Evolutionary conservation across 2,329 filamentous ascomycete species (phyloP).

Genomic region (Harringtonia lauricola): DNA sequence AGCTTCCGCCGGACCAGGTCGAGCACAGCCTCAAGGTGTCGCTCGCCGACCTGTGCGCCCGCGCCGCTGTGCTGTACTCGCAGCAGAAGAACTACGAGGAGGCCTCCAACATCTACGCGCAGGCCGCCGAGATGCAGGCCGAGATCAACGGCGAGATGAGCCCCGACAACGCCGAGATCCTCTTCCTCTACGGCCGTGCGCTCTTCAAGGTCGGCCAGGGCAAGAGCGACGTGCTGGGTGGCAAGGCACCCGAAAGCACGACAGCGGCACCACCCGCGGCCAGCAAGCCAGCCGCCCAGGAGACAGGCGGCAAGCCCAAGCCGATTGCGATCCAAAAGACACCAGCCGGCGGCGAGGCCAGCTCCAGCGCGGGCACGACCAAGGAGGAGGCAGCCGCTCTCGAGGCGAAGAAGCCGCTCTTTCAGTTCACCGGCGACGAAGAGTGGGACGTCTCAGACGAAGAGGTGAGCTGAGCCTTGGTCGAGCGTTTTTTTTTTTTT

Average conservation of each 20-base stretch:
- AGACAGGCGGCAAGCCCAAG: constrained; percentile 31
- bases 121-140: constrained; percentile 81
- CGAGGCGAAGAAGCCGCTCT: constrained; percentile 61
- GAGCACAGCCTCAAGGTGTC: constrained; percentile 40
- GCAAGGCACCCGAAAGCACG: constrained; percentile 54
- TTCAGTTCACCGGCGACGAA: constrained; percentile 90
- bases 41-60: constrained; percentile 66
- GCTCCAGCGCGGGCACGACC: not conserved
- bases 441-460: constrained; percentile 81
- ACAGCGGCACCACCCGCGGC: constrained; percentile 20
- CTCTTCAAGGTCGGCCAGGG: constrained; percentile 88
- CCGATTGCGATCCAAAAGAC: constrained; percentile 26
- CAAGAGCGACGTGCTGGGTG: constrained; percentile 90
- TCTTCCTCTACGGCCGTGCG: constrained; percentile 89
- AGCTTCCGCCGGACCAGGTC: constrained; percentile 22
- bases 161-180: constrained; percentile 80
- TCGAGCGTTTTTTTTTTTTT: not conserved
- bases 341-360: no score
- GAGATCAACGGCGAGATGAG: constrained; percentile 87
- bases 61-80: constrained; percentile 74
- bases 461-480: constrained; percentile 32
- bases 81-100: constrained; percentile 73
- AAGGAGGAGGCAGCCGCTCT: constrained; percentile 18
- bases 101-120: constrained; percentile 78
- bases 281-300: constrained; percentile 28